Evolutionary conservation across 2,329 filamentous ascomycete genomes (phyloP), one percentile per base, ranked within the genome.

Genomic region (Talaromyces sp.): DNA sequence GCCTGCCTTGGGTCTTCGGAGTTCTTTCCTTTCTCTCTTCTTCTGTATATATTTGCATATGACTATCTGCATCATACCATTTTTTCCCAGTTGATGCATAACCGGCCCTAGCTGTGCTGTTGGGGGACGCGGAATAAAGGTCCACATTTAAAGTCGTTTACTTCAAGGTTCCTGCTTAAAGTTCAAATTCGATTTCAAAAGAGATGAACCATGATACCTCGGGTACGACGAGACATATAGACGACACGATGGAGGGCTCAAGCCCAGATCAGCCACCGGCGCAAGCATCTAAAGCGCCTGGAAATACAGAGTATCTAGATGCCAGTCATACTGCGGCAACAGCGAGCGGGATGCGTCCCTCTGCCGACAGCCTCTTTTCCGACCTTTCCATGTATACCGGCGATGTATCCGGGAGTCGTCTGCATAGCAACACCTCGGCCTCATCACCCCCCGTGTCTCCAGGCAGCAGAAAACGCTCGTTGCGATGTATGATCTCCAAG

Each of bases 401-500:
- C 19, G 53, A 58, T n/a, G 35, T 59, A 3, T 59, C 58, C 6
- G 63, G 63, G 29, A 63, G 67, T 26, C 55, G 64, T 17, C 59
- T 53, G 8, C 59, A 53, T 53, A 56, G 31, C 17, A 64, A 57
- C 38, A 56, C 54, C 2, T 19, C 29, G 14, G 38, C 62, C 24
- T 63, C 63, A 8, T 56, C 56, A 46, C 14, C 27, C 56, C 10
- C 46, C 55, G 41, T 58, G 58, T 26, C n/a, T 19, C 10, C 10
- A 17, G 35, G 46, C 3, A 52, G 56, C 19, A 56, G 57, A 56
- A 59, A 56, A 56, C 68, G 60, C 54, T 70, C 70, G 61, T 69
- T 70, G 68, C 67, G 64, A 51, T 66, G 60, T 31, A 69, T 63
- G 50, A 61, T 69, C 65, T 68, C 14, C 43, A 54, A 60, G 1